phyloP scores from a whole-genome alignment of 805 yeast genomes.

The Zygosaccharomyces bisporus region DNA sequence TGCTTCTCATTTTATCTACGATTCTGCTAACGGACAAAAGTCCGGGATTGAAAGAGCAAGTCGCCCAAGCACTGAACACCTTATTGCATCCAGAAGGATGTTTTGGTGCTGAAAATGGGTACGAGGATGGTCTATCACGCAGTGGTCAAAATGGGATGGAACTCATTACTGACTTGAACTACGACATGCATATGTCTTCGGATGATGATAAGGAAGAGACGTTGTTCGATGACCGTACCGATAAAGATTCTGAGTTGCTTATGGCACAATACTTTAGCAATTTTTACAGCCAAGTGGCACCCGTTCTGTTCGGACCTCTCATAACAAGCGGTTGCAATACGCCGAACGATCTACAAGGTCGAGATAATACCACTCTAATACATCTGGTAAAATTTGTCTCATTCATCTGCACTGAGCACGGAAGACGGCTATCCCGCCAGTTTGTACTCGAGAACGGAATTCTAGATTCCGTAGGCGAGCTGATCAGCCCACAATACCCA shows the following conservation, averaged over 20 bases:
- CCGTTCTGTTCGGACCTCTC: constrained; percentile 49
- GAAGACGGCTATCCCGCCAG: constrained; percentile 50
- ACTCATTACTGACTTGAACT: constrained; percentile 9
- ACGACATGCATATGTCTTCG: constrained; percentile 5
- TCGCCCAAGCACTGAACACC: constrained; percentile 75
- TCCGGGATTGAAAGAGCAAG: constrained; percentile 74
- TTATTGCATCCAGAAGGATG: constrained; percentile 56
- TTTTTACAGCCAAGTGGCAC: constrained; percentile 63
- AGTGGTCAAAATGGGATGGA: constrained; percentile 7
- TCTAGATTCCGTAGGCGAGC: constrained; percentile 49
- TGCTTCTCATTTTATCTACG: constrained; percentile 52
- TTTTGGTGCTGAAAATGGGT: constrained; percentile 21
- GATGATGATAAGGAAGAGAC: not conserved
- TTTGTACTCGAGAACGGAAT: constrained; percentile 61
- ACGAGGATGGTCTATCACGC: constrained; percentile 13
- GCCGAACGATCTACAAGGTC: not conserved
- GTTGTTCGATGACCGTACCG: constrained; percentile 6
- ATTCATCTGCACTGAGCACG: constrained; percentile 66
- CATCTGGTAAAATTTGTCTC: constrained; percentile 67
- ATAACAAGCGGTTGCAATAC: constrained; percentile 26
- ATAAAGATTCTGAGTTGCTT: constrained; percentile 19
- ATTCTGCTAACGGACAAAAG: constrained; percentile 60
- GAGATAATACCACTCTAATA: constrained; percentile 46
- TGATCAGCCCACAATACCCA: constrained; percentile 40
- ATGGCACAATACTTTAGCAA: constrained; percentile 41